Conservation (phyloP, 129 eudicot genomes). For the sunflower (Helianthus annuus) region DNA sequence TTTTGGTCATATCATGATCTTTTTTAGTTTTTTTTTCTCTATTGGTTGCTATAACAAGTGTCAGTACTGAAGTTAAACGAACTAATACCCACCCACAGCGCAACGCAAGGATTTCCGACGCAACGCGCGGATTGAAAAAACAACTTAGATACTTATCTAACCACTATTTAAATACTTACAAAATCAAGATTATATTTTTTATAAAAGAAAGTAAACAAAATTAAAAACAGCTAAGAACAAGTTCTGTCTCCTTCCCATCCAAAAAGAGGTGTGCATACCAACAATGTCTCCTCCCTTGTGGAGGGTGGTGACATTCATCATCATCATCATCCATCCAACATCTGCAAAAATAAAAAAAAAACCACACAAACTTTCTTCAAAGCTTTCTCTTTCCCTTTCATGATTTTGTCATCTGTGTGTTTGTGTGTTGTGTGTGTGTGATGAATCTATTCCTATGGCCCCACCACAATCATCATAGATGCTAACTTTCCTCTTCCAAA, state of each 20-base stretch:
- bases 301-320: slow-evolving; percentile 30
- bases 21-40: too few relatives aligned
- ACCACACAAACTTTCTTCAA: slow-evolving; percentile 14
- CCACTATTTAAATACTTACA: neutral
- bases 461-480: slow-evolving; percentile 34
- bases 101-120: too few relatives aligned
- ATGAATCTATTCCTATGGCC: slow-evolving; percentile 34
- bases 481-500: slow-evolving; percentile 29
- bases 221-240: slow-evolving; percentile 33
- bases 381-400: slow-evolving; percentile 33
- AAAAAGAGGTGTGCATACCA: slow-evolving; percentile 33
- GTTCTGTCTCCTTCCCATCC: slow-evolving; percentile 17
- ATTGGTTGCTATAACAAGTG: too few relatives aligned
- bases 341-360: neutral
- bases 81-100: too few relatives aligned
- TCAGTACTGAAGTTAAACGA: too few relatives aligned
- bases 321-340: slow-evolving; percentile 14
- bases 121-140: too few relatives aligned
- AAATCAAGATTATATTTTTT: neutral
- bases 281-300: slow-evolving; percentile 20
- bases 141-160: neutral
- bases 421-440: slow-evolving; percentile 16
- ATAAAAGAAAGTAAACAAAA: neutral
- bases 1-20: too few relatives aligned
- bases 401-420: slow-evolving; percentile 33